phyloP scores from a whole-genome alignment of 2,329 filamentous ascomycete species.

The Colletotrichum coccodes region DNA sequence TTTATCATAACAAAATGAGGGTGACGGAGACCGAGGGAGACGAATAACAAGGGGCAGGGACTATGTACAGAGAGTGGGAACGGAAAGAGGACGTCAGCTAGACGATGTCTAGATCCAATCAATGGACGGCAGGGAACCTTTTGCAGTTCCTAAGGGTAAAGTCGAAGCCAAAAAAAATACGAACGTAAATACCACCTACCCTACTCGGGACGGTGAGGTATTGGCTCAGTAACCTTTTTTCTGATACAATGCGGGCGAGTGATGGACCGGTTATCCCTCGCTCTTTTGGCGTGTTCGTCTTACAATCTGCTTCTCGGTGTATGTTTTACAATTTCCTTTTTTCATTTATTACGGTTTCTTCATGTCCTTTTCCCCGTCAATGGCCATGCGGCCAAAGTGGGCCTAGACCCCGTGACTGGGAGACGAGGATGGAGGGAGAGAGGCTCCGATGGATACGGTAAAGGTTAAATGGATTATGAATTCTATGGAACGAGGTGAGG shows the following conservation, averaged over 20 bases:
- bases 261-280: not conserved
- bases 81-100: not conserved
- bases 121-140: not conserved
- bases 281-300: not conserved
- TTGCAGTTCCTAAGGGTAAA: not conserved
- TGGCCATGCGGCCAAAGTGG: conserved; percentile 12
- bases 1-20: not conserved
- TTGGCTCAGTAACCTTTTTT: not conserved
- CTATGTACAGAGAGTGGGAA: conserved; percentile 4
- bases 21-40: conserved; percentile 27
- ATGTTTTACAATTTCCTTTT: conserved; percentile 28
- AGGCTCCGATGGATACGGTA: conserved; percentile 4
- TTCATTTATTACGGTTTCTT: conserved; percentile 29
- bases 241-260: not conserved
- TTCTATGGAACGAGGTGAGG: not conserved
- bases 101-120: not conserved
- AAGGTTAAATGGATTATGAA: not conserved
- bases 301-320: not conserved
- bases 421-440: not conserved
- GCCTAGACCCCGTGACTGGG: conserved; percentile 5
- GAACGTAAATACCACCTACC: conserved; percentile 15
- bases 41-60: conserved; percentile 7
- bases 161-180: conserved; percentile 13
- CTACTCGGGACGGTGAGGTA: not conserved
- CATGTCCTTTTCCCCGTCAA: not conserved